A percentile compares a stretch with the other conserved stretches of the same genome.
Evolutionary conservation across 805 yeast species (phyloP).

Genomic region (Sporopachydermia quercuum): DNA sequence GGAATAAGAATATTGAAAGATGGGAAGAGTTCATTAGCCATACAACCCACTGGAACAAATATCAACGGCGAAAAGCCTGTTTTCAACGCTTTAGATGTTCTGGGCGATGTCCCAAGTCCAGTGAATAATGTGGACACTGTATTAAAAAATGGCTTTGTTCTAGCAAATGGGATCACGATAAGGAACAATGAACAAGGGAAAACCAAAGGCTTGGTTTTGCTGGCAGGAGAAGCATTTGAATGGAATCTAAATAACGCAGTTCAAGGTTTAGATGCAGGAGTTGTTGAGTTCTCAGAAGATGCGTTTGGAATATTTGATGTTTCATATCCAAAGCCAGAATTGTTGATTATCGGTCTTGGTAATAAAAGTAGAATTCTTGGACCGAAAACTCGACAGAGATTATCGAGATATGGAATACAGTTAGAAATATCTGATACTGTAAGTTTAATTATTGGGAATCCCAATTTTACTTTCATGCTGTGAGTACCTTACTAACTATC

Average conservation of each 20-base stretch:
- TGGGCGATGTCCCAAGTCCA: conserved; percentile 20
- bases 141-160: conserved; percentile 40
- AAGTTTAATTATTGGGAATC: conserved; percentile 8
- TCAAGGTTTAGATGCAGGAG: conserved; percentile 33
- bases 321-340: conserved; percentile 65
- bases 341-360: conserved; percentile 61
- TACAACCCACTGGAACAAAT: conserved; percentile 5
- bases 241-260: conserved; percentile 28
- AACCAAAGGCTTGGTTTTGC: conserved; percentile 30
- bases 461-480: neutral
- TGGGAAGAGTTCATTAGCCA: conserved; percentile 6
- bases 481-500: neutral
- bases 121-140: conserved; percentile 36
- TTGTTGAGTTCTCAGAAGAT: conserved; percentile 36
- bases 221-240: conserved; percentile 48
- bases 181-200: conserved; percentile 22
- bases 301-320: conserved; percentile 34
- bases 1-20: no score
- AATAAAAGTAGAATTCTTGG: conserved; percentile 45
- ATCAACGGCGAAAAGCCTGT: conserved; percentile 19
- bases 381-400: conserved; percentile 32
- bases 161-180: conserved; percentile 37
- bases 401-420: conserved; percentile 51
- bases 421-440: conserved; percentile 52
- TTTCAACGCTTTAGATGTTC: conserved; percentile 30